Evolutionary conservation across 371 early-diverging fungal genomes (phyloP), one percentile per base, ranked within the genome.

Genomic region (Amoeboaphelidium protococcarum): DNA sequence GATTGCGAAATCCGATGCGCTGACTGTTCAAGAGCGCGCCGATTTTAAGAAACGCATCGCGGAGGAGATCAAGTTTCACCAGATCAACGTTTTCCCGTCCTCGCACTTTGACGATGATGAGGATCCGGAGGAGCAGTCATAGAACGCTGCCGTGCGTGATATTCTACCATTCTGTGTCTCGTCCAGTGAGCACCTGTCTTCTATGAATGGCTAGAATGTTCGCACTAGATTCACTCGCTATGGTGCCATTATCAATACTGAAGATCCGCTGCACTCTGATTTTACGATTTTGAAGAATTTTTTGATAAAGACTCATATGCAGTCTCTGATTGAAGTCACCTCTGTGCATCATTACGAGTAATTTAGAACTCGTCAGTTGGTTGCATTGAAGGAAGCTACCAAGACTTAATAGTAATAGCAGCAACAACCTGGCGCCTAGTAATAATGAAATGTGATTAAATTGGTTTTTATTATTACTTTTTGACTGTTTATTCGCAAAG

Each of bases 51-150:
- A 70, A 55, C 59, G 76, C 52, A 76, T 80, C 60, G 74, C 82
- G 75, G 81, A 82, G 45, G 94, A 92, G 64, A 67, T 92, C 54
- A 72, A 70, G 23, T 83, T 77, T 69, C 88, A 92, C 64, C 76
- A 80, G 50, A 89, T 92, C 60, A 60, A 75, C 37, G 54, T 76
- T 50, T 92, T 80, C 71, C 90, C 90, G 47, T 85, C 80, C 56
- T 40, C 40, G 21, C 16, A 25, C 23, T 16, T 42, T 40, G 48
- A 26, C n/a, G 80, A 78, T 58, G 81, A 80, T 63, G 76, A 76
- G 54, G 76, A 77, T 42, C 70, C 75, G 52, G 83, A 82, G 55
- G 42, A 42, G 4, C 64, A 63, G 41, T 67, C 71, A 20, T 64
- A 79, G 50, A 79, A 80, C 55, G 67, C 70, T 51, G 66, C 67